phyloP scores from a whole-genome alignment of 169 alveolate genomes.

The Hepatocystis sp. region DNA sequence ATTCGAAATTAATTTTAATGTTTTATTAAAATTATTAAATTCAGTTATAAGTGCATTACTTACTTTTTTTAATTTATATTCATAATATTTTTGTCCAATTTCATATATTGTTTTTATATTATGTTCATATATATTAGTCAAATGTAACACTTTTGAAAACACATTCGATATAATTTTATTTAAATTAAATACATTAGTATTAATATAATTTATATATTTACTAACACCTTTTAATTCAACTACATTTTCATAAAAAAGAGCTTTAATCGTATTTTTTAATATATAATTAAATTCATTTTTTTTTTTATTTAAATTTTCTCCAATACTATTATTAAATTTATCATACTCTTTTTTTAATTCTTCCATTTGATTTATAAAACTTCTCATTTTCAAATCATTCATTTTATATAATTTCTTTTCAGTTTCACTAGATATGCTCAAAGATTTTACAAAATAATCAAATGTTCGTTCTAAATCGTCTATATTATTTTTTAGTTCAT shows the following conservation, averaged over 20 bases:
- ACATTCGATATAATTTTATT: constrained; percentile 24
- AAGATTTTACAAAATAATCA: constrained; percentile 7
- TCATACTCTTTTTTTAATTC: constrained; percentile 21
- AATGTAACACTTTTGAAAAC: constrained; percentile 37
- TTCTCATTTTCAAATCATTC: constrained; percentile 24
- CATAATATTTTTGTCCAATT: constrained; percentile 46
- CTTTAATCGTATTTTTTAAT: constrained; percentile 14
- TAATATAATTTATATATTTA: constrained; percentile 35
- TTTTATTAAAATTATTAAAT: constrained; percentile 27
- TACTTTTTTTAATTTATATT: constrained; percentile 25
- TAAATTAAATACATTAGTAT: constrained; percentile 30
- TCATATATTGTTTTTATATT: constrained; percentile 32
- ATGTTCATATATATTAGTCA: constrained; percentile 56
- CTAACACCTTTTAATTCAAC: constrained; percentile 47
- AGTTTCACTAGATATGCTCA: constrained; percentile 16
- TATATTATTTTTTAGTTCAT: constrained; percentile 22
- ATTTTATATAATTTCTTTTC: constrained; percentile 13
- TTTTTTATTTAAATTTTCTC: constrained; percentile 23
- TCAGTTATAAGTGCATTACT: constrained; percentile 7
- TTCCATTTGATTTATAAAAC: constrained; percentile 41
- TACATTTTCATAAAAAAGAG: constrained; percentile 14
- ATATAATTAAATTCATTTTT: constrained; percentile 32
- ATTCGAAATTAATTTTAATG: constrained; percentile 29
- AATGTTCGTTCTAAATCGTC: constrained; percentile 34
- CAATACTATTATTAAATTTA: constrained; percentile 20